Evolutionary conservation across 164 flowering plant genomes (phyloP).

Genomic region (Vitis rupestris): DNA sequence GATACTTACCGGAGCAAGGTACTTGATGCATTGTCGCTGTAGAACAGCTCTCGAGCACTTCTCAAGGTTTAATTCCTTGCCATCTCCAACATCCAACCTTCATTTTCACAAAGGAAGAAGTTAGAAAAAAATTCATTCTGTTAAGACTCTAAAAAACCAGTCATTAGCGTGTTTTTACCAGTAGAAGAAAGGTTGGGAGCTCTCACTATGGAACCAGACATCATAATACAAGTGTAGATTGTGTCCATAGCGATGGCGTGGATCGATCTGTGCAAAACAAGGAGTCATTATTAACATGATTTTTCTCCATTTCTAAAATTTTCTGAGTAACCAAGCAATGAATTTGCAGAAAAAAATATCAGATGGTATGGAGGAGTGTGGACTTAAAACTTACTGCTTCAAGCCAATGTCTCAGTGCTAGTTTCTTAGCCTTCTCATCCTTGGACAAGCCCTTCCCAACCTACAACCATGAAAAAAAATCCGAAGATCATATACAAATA

Average conservation of each 20-base stretch:
- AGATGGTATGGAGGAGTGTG: too few species aligned
- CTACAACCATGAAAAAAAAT: constrained; percentile 24
- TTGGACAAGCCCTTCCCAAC: constrained; percentile 78
- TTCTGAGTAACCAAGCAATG: background rate
- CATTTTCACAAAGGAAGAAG: background rate
- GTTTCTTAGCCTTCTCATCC: constrained; percentile 72
- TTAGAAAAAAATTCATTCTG: background rate
- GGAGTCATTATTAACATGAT: background rate
- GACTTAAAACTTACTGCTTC: constrained; percentile 61
- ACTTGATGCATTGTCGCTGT: constrained; percentile 69
- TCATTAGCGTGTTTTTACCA: constrained; percentile 38
- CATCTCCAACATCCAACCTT: constrained; percentile 83
- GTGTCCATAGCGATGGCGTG: constrained; percentile 73
- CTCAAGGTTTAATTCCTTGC: constrained; percentile 57
- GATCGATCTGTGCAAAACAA: constrained; percentile 53
- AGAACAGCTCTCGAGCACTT: constrained; percentile 47
- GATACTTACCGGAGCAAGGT: constrained; percentile 72
- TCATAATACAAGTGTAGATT: constrained; percentile 65
- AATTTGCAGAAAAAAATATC: background rate
- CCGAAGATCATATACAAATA: too few species aligned
- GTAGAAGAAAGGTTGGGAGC: constrained; percentile 73
- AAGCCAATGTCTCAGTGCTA: constrained; percentile 79
- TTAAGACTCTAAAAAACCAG: background rate
- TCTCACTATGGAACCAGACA: constrained; percentile 54
- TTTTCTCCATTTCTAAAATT: background rate